Evolutionary conservation across 257 asterid species (phyloP).

Genomic region (Solanum gracilifrons): DNA sequence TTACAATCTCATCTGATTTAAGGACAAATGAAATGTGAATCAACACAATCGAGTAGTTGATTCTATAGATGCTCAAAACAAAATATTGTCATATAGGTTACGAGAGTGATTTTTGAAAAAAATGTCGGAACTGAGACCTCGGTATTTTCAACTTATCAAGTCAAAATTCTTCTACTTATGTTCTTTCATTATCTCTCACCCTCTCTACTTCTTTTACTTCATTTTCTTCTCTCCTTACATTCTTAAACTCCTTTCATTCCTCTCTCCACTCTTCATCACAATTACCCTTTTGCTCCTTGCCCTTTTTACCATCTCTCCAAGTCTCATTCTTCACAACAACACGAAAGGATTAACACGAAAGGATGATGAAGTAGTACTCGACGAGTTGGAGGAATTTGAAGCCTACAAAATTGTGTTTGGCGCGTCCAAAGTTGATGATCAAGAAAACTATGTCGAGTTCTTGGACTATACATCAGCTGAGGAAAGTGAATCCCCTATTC

Average conservation of each 20-base stretch:
- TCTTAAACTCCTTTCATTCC: constrained; percentile 38
- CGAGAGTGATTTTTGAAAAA: not conserved
- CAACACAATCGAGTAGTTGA: not conserved
- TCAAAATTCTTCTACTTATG: constrained; percentile 22
- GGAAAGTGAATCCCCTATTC: not conserved
- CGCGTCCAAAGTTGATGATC: not conserved
- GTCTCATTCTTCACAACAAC: not conserved
- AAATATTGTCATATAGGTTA: not conserved
- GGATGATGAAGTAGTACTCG: not conserved
- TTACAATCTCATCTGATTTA: not conserved
- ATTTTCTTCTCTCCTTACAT: constrained; percentile 55
- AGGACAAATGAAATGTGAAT: not conserved
- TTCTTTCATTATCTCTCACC: constrained; percentile 45
- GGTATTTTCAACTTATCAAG: constrained; percentile 21
- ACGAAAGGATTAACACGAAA: not conserved
- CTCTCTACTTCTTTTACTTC: constrained; percentile 48
- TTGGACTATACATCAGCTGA: not conserved
- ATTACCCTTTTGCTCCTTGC: constrained; percentile 44
- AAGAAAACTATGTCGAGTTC: constrained; percentile 7
- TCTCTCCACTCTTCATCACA: constrained; percentile 70
- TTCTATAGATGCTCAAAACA: not conserved
- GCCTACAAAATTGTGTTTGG: constrained; percentile 40
- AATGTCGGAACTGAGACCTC: constrained; percentile 37
- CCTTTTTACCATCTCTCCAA: constrained; percentile 18
- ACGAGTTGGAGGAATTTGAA: constrained; percentile 34